Base-by-base conservation (phyloP, 371 early-diverging fungal species). In the Zychaea mexicana region DNA sequence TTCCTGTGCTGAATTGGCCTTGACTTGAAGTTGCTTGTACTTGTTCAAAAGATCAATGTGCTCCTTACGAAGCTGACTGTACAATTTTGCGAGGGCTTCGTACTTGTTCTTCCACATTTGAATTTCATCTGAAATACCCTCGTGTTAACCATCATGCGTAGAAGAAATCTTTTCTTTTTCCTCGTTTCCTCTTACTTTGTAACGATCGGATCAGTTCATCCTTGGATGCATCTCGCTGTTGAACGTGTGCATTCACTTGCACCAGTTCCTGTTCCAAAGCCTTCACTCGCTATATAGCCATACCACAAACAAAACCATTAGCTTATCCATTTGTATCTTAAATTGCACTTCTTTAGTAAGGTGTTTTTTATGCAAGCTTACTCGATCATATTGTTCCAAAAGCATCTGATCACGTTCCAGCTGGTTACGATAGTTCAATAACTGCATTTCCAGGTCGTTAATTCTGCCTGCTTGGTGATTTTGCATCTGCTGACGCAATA, bases 51-150 rank as follows among this genome's bases (percentile, higher is more conserved):
- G 78, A 36, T 96, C 98, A 64, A 98, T 81, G 76, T 98, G 97
- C 66, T 97, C 97, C 72, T 96, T 95, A 59, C 98, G 90, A 49
- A 98, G 82, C 71, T 96, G 94, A 15, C 96, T 92, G 71, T 98
- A 98, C 30, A 97, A 79, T 67, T 94, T 94, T n/a, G 96, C 94
- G 10, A 96, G 74, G 9, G 92, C 91, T 68, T 95, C 95, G 66
- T 94, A 95, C 73, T 94, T 96, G 68, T 90, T 88, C 81, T 92
- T 94, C 92, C 93, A 94, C 76, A 91, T 88, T 61, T 88, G 87
- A 28, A 93, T 84, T 71, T 90, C 81, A 74, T 86, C 89, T 88
- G 62, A 28, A 17, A 26, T 46, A n/a, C 8, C 7, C 33, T 31
- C 49, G 15, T 17, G 22, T 8, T 36, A 36, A 8, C 13, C 24